Evolutionary conservation across 352 stramenopile genomes (phyloP).

Genomic region (Phytophthora multivora): DNA sequence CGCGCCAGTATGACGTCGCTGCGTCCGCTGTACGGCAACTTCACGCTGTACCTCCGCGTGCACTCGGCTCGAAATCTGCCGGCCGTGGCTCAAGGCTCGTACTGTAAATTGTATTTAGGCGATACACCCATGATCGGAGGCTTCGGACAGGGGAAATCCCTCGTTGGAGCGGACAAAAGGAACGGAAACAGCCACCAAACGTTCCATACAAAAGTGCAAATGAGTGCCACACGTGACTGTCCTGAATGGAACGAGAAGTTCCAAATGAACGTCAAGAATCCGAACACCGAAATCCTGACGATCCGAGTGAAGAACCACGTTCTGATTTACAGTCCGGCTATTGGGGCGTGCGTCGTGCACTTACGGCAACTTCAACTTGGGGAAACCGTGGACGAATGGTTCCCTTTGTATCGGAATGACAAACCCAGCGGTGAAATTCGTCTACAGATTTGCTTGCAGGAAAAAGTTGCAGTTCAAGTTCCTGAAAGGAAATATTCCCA

Average conservation of each 20-base stretch:
- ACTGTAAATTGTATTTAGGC: conserved; percentile 79
- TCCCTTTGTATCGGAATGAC: conserved; percentile 59
- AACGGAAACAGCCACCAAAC: conserved; percentile 38
- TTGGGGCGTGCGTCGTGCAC: conserved; percentile 63
- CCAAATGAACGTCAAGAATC: conserved; percentile 54
- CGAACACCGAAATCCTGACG: conserved; percentile 56
- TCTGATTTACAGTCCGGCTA: conserved; percentile 62
- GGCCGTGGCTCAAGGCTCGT: conserved; percentile 47
- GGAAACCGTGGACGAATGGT: conserved; percentile 55
- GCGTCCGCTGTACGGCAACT: conserved; percentile 26
- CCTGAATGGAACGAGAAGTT: conserved; percentile 86
- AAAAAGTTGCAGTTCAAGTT: conserved; percentile 5
- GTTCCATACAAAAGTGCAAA: conserved; percentile 67
- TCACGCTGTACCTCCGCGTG: conserved; percentile 70
- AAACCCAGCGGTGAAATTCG: conserved; percentile 48
- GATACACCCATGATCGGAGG: conserved; percentile 53
- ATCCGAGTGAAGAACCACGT: conserved; percentile 80
- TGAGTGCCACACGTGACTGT: conserved; percentile 29
- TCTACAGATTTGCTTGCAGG: conserved; percentile 55
- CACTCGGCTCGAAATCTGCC: conserved; percentile 63
- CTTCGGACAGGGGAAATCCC: conserved; percentile 29
- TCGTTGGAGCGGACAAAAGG: conserved; percentile 10
- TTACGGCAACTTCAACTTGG: conserved; percentile 57
- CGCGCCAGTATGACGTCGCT: conserved; percentile 11
- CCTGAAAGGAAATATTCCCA: conserved; percentile 12